Evolutionary conservation across 306 rosid genomes (phyloP).

Genomic region (Styphnolobium japonicum): DNA sequence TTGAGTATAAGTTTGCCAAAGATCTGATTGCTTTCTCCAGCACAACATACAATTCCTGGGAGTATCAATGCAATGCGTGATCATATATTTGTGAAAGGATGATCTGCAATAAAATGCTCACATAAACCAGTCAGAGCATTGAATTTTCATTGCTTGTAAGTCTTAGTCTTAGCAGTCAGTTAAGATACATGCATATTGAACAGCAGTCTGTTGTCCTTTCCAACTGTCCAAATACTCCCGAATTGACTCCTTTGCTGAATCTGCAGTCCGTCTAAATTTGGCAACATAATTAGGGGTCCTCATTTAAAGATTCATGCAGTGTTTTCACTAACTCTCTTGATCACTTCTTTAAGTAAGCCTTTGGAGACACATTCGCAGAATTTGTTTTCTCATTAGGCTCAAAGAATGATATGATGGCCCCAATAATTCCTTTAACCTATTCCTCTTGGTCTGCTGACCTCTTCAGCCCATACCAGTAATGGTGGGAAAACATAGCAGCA

Average conservation of each 20-base stretch:
- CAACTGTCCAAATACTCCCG: constrained; percentile 78
- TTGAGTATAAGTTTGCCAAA: constrained; percentile 79
- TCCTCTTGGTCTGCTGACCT: constrained; percentile 44
- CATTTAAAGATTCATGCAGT: constrained; percentile 72
- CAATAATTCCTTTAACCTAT: constrained; percentile 55
- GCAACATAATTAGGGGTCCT: constrained; percentile 58
- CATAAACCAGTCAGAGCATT: background rate
- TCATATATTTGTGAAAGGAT: background rate
- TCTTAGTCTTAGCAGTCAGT: background rate
- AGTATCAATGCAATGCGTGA: constrained; percentile 22
- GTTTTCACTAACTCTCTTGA: constrained; percentile 83
- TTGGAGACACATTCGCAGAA: constrained; percentile 77
- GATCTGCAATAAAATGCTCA: background rate
- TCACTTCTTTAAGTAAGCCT: constrained; percentile 78
- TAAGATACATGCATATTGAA: constrained; percentile 57
- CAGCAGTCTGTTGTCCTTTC: constrained; percentile 66
- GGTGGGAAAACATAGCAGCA: constrained; percentile 44
- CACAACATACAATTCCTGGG: constrained; percentile 68
- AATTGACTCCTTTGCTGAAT: constrained; percentile 85
- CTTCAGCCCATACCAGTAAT: constrained; percentile 52
- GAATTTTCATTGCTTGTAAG: background rate
- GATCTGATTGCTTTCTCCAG: constrained; percentile 85
- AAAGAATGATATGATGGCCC: constrained; percentile 60
- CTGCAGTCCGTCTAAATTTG: constrained; percentile 88
- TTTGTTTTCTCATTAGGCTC: constrained; percentile 71